Evolutionary conservation across 2,329 filamentous ascomycete genomes (phyloP), one percentile per base, ranked within the genome.

Genomic region (Exophiala xenobiotica): DNA sequence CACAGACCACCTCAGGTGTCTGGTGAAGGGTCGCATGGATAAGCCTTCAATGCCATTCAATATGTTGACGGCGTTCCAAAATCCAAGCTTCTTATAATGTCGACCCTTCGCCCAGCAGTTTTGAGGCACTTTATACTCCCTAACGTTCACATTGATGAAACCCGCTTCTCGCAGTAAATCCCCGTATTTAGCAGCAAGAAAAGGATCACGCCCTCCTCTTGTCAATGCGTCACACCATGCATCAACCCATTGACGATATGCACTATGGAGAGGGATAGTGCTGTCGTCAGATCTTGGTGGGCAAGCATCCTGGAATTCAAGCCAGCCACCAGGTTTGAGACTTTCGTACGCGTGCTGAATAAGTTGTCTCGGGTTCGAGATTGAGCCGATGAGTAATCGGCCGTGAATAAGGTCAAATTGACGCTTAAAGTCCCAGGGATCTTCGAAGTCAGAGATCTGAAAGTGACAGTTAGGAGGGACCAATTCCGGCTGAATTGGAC

Each of bases 381-480:
- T 77, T 24, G 33, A 52, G 70, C 78, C 75, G 9, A 77, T 76
- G 2, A 78, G 77, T 49, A 79, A 75, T 3, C 82, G 73, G 11
- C 76, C 74, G 61, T 84, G 81, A 29, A 85, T 74, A 51, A 81
- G 82, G 63, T 85, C 80, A 46, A 82, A 84, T 16, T 29, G 45
- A 48, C 78, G 72, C 50, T 80, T 74, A 53, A 80, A 74, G 14
- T 79, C 62, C 80, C 80, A 83, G 1, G 72, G 70, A 51, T 74
- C 74, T 63, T 83, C 80, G 18, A 78, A 71, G 53, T 83, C 80
- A 50, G 82, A 79, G 7, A 83, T 71, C 61, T 79, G 67, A 57
- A 81, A 82, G 19, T 70, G 70, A 18, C 80, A 70, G 53, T 82
- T 82, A 4, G 78, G 74, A 4, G 79, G 79, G 6, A 82, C 65